Base-by-base conservation (phyloP, 805 yeast genomes). In the Sporopachydermia lactativora region DNA sequence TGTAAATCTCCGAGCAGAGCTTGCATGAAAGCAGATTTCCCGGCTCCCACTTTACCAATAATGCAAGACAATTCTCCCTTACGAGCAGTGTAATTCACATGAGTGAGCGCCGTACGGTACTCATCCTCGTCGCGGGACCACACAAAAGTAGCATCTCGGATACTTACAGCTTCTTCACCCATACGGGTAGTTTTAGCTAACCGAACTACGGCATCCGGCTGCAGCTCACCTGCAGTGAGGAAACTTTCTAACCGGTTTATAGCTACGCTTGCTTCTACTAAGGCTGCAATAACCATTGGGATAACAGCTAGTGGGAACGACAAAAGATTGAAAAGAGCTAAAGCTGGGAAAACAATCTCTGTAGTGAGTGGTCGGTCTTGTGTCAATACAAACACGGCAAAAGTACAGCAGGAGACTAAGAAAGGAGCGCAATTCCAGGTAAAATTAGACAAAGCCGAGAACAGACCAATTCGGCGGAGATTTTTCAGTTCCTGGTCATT, bases 291-390 rank as follows among this genome's bases (percentile, higher is more conserved):
- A 13, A 89, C 88, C 74, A 77, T 82, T 36, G 99, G 99, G 47
- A 92, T 70, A 34, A 85, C 84, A 6, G 94, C 88, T 47, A 92
- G 68, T 37, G 99, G 98, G 74, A 92, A 92, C 0, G 81, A 70
- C 44, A 92, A 70, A 54, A 92, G 65, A 58, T 89, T 92, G 68
- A 89, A 92, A 40, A 88, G 67, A 4, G 96, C 71, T 42, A 85
- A 67, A 2, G 96, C 94, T 18, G 96, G 86, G 66, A 89, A 82
- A 45, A 61, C 68, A 34, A 88, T 68, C 49, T 92, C 97, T 1
- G 96, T 81, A 1, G 89, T 71, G 53, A 92, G 70, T 24, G 94
- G 86, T 39, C 59, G 65, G 44, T 70, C 71, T 42, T 75, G 70
- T 28, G 74, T 59, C 41, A 70, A 65, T 17, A 81, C 77, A 55